These are phyloP conservation scores for Cucurbita ficifolia DNA, from an alignment of 306 rosid species.

Conservation along the genomic window DNA sequence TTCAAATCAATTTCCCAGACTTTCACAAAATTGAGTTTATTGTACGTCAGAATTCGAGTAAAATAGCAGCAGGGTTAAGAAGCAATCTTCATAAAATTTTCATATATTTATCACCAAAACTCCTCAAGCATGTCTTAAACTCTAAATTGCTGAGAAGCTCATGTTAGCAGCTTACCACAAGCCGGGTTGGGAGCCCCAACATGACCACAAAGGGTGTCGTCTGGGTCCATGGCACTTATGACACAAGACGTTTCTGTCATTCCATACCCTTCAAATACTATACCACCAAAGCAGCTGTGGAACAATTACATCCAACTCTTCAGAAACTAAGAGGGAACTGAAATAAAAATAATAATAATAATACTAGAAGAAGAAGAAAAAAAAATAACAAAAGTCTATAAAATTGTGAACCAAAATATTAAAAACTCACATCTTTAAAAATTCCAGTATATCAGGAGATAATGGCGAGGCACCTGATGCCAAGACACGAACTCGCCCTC, in stretches of 20 bases:
- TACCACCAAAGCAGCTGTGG: conserved; percentile 79
- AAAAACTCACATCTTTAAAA: conserved; percentile 71
- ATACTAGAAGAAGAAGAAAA: neutral
- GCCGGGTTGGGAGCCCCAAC: conserved; percentile 90
- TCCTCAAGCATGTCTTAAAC: neutral
- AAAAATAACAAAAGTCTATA: neutral
- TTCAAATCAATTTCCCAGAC: neutral
- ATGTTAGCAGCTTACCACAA: conserved; percentile 63
- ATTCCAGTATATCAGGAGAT: conserved; percentile 92
- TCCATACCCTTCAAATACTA: conserved; percentile 84
- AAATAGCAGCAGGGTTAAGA: neutral
- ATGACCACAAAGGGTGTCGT: conserved; percentile 61
- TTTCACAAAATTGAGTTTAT: neutral
- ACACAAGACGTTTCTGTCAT: conserved; percentile 93
- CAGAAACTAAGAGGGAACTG: neutral
- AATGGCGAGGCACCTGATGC: conserved; percentile 93
- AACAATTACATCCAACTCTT: conserved; percentile 13
- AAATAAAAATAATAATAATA: neutral
- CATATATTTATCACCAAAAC: neutral
- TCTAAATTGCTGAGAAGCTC: neutral
- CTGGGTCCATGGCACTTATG: conserved; percentile 50
- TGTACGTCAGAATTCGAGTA: neutral
- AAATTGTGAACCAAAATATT: neutral
- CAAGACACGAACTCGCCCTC: conserved; percentile 90
- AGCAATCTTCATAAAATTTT: neutral